phyloP scores from a whole-genome alignment of 305 asterid genomes.

The Fraxinus albicans region DNA sequence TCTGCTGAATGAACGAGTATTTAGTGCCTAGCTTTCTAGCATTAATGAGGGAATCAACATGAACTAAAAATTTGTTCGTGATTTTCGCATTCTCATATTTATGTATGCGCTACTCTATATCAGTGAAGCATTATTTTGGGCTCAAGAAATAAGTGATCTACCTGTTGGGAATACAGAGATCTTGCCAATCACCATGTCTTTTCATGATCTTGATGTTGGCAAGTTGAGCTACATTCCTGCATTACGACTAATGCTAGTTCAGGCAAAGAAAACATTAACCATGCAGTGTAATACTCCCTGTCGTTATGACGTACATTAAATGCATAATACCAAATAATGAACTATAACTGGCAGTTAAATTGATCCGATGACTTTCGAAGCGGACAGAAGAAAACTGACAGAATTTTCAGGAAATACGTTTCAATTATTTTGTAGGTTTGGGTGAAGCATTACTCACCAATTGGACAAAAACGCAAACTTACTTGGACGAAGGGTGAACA shows the following conservation, averaged over 20 bases:
- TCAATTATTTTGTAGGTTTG: not conserved
- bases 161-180: constrained; percentile 68
- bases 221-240: constrained; percentile 82
- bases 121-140: not conserved
- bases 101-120: not conserved
- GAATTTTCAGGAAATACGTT: not conserved
- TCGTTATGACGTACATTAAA: not conserved
- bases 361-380: not conserved
- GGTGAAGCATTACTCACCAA: constrained; percentile 5
- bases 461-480: constrained; percentile 15
- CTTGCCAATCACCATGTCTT: constrained; percentile 71
- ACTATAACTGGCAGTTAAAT: not conserved
- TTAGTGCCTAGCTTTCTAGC: not conserved
- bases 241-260: constrained; percentile 18
- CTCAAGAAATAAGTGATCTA: constrained; percentile 24
- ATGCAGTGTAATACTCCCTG: not conserved
- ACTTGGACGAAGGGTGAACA: constrained; percentile 63
- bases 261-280: not conserved
- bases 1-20: not conserved
- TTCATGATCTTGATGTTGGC: constrained; percentile 82
- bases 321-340: not conserved
- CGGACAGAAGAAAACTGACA: not conserved
- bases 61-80: not conserved
- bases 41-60: not conserved
- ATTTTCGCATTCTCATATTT: not conserved